A percentile compares a stretch with the other conserved stretches of the same genome.
Evolutionary conservation across 1,284 basidiomycete genomes (phyloP).

Genomic region (Trichosporon ovoides): DNA sequence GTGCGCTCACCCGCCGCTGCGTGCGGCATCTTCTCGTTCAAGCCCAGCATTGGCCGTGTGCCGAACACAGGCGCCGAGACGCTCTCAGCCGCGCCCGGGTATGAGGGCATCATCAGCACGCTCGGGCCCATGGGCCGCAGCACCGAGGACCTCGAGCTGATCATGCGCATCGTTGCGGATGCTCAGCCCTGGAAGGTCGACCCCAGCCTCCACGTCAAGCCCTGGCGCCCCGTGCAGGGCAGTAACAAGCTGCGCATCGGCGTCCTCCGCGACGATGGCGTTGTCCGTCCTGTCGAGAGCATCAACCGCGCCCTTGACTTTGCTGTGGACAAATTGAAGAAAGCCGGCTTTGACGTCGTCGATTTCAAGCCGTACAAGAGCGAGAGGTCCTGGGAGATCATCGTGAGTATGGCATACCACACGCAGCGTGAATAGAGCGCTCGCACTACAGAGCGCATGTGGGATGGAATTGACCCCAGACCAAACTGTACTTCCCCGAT

Average conservation of each 20-base stretch:
- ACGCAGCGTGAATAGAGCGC: neutral
- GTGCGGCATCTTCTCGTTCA: constrained; percentile 44
- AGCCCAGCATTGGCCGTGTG: constrained; percentile 37
- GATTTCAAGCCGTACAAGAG: constrained; percentile 26
- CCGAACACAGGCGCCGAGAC: constrained; percentile 37
- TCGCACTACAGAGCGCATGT: neutral
- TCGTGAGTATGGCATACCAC: constrained; percentile 7
- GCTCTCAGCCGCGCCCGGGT: constrained; percentile 20
- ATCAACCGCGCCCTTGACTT: constrained; percentile 42
- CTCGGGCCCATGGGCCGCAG: constrained; percentile 60
- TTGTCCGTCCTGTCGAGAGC: constrained; percentile 55
- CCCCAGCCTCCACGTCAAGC: constrained; percentile 45
- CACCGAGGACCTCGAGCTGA: constrained; percentile 57
- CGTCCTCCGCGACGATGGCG: constrained; percentile 54
- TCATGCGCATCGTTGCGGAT: constrained; percentile 52
- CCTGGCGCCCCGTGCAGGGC: constrained; percentile 55
- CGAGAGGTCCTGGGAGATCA: constrained; percentile 31
- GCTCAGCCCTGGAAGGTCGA: constrained; percentile 62
- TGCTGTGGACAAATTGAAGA: constrained; percentile 30
- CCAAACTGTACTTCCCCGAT: constrained; percentile 42
- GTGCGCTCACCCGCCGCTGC: constrained; percentile 30
- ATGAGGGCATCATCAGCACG: constrained; percentile 37
- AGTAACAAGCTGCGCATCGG: constrained; percentile 53
- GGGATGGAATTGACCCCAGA: constrained; percentile 47
- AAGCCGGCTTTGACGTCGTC: constrained; percentile 32